A percentile compares a stretch with the other conserved stretches of the same genome.
Evolutionary conservation across 2,329 filamentous ascomycete genomes (phyloP).

Genomic region (Ophiostoma pallidulum): DNA sequence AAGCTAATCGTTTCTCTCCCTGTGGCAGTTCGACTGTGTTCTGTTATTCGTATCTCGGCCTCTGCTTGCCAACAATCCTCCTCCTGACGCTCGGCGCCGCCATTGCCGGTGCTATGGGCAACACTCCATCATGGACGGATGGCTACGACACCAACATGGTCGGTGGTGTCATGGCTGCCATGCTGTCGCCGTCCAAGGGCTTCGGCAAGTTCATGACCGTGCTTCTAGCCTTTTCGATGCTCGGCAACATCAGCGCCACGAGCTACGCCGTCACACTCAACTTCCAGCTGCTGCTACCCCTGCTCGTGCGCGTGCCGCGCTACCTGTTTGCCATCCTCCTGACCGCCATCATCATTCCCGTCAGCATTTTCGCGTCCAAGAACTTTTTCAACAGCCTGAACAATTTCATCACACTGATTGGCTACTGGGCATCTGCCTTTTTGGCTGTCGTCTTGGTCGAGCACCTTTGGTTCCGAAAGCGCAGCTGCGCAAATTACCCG

Average conservation of each 20-base stretch:
- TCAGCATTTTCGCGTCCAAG: slow-evolving; percentile 30
- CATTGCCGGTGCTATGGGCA: slow-evolving; percentile 50
- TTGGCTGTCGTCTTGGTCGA: slow-evolving; percentile 28
- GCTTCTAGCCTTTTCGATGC: slow-evolving; percentile 44
- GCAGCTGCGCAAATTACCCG: slow-evolving; percentile 17
- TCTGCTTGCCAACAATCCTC: slow-evolving; percentile 44
- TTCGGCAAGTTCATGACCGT: slow-evolving; percentile 56
- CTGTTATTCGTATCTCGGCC: slow-evolving; percentile 46
- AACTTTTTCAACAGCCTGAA: slow-evolving; percentile 33
- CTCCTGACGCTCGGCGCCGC: slow-evolving; percentile 56
- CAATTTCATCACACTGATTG: slow-evolving; percentile 36
- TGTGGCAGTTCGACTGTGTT: slow-evolving; percentile 30
- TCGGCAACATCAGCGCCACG: slow-evolving; percentile 51
- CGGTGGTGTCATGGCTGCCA: slow-evolving; percentile 50
- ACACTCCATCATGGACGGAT: slow-evolving; percentile 41
- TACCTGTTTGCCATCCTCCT: slow-evolving; percentile 32
- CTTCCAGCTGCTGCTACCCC: slow-evolving; percentile 38
- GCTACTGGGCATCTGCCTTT: slow-evolving; percentile 37
- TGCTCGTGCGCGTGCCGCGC: slow-evolving; percentile 30
- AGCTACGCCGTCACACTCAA: slow-evolving; percentile 56
- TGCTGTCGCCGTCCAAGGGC: slow-evolving; percentile 46
- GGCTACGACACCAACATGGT: slow-evolving; percentile 44
- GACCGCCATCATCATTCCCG: slow-evolving; percentile 31
- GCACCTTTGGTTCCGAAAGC: slow-evolving; percentile 20
- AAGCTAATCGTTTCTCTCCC: background rate